Percentiles rank a stretch among this genome's conserved stretches.
Conservation (phyloP, 805 yeast genomes). For the Yamadazyma philogaea region DNA sequence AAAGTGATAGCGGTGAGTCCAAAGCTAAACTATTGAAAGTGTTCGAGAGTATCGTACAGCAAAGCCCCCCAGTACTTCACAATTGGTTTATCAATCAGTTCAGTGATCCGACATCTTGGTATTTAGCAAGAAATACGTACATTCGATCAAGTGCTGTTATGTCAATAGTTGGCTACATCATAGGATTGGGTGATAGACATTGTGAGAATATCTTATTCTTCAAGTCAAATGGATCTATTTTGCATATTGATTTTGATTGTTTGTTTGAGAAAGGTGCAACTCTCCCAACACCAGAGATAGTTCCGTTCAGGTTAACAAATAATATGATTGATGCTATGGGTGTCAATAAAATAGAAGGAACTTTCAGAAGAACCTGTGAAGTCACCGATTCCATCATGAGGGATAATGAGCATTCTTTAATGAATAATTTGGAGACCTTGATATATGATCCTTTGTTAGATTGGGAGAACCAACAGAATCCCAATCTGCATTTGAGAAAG, state of each 20-base stretch:
- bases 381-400: slow-evolving; percentile 73
- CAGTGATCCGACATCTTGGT: slow-evolving; percentile 89
- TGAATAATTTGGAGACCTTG: slow-evolving; percentile 90
- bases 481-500: slow-evolving; percentile 66
- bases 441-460: slow-evolving; percentile 89
- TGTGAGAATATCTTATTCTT: slow-evolving; percentile 83
- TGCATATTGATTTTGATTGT: slow-evolving; percentile 97
- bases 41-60: slow-evolving; percentile 26
- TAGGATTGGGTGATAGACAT: slow-evolving; percentile 96
- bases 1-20: slow-evolving; percentile 9
- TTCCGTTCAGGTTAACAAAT: slow-evolving; percentile 87
- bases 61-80: slow-evolving; percentile 68
- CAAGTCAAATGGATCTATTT: slow-evolving; percentile 68
- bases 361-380: slow-evolving; percentile 81
- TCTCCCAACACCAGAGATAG: slow-evolving; percentile 80
- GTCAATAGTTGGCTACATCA: slow-evolving; percentile 93
- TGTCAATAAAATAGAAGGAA: slow-evolving; percentile 81
- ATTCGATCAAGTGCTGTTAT: slow-evolving; percentile 86
- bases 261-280: slow-evolving; percentile 83
- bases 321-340: slow-evolving; percentile 95
- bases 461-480: slow-evolving; percentile 54
- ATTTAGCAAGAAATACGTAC: slow-evolving; percentile 67
- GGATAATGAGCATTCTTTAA: slow-evolving; percentile 73
- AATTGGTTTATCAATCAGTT: slow-evolving; percentile 87
- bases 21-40: slow-evolving; percentile 19